Evolutionary conservation across 495 filamentous ascomycete genomes (phyloP).

Genomic region (Neurospora tetrasperma): DNA sequence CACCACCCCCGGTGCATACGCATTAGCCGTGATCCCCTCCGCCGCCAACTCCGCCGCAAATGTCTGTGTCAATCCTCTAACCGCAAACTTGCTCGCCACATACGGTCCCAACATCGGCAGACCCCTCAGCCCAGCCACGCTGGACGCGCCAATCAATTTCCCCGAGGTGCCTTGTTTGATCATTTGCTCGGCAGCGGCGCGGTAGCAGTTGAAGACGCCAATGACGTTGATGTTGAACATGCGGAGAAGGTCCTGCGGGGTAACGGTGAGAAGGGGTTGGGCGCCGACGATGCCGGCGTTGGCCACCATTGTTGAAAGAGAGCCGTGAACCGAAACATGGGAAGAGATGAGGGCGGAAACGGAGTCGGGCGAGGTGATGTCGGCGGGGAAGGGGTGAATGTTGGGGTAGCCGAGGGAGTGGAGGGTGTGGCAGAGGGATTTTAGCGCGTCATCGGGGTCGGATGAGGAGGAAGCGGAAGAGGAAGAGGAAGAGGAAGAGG

Average conservation of each 20-base stretch:
- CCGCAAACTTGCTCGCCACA: constrained; percentile 49
- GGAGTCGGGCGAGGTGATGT: constrained; percentile 40
- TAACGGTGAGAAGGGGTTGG: constrained; percentile 41
- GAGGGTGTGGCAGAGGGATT: constrained; percentile 12
- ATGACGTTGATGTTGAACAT: constrained; percentile 47
- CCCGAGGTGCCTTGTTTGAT: constrained; percentile 38
- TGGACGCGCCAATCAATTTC: constrained; percentile 46
- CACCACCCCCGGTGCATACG: constrained; percentile 54
- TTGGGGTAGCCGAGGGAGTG: constrained; percentile 27
- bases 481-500: not conserved
- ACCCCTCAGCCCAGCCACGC: constrained; percentile 47
- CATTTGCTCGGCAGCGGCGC: constrained; percentile 42
- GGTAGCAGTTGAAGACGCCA: constrained; percentile 50
- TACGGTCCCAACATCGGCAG: constrained; percentile 45
- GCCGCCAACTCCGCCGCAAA: constrained; percentile 48
- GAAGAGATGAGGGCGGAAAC: constrained; percentile 40
- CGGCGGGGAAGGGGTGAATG: constrained; percentile 38
- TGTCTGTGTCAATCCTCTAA: constrained; percentile 46
- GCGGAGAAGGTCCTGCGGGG: constrained; percentile 27
- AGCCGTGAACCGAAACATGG: constrained; percentile 39
- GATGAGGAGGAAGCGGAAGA: not conserved
- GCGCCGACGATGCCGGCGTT: constrained; percentile 52
- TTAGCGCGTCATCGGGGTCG: not conserved
- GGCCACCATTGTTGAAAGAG: constrained; percentile 49
- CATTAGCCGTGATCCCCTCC: constrained; percentile 52